Evolutionary conservation across 352 stramenopile species (phyloP).

Genomic region (Phytophthora ohioensis): DNA sequence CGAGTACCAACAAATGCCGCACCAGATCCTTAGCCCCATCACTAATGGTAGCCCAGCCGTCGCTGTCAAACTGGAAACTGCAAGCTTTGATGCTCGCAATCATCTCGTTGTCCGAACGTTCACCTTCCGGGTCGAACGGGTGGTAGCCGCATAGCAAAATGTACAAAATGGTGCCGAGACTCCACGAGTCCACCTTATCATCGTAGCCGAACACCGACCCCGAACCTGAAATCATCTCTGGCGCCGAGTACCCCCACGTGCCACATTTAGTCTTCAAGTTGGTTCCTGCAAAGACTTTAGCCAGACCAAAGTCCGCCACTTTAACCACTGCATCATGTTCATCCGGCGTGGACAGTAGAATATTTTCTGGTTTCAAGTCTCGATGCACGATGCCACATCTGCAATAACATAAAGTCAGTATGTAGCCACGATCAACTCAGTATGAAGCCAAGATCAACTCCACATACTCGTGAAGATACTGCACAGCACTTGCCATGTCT

Average conservation of each 20-base stretch:
- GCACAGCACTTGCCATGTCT: constrained; percentile 73
- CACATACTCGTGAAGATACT: constrained; percentile 76
- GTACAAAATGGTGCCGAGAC: constrained; percentile 88
- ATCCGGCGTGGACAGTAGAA: constrained; percentile 72
- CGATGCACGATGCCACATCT: constrained; percentile 84
- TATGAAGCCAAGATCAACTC: background rate
- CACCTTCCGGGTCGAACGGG: constrained; percentile 83
- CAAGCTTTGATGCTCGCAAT: constrained; percentile 83
- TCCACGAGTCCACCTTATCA: constrained; percentile 89
- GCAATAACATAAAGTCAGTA: constrained; percentile 11
- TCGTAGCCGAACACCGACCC: constrained; percentile 79
- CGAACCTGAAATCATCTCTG: constrained; percentile 87
- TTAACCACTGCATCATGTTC: constrained; percentile 74
- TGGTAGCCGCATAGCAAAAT: constrained; percentile 89
- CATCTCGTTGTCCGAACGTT: constrained; percentile 83
- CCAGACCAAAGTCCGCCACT: constrained; percentile 87
- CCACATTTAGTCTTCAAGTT: constrained; percentile 86
- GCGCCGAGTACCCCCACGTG: constrained; percentile 84
- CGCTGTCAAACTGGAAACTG: constrained; percentile 78
- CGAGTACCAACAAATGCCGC: constrained; percentile 76
- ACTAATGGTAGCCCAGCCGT: constrained; percentile 74
- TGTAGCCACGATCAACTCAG: too few species aligned
- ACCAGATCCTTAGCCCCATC: constrained; percentile 77
- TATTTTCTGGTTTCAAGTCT: constrained; percentile 89
- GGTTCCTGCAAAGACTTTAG: constrained; percentile 78